These are phyloP conservation scores for Sporothrix brasiliensis DNA, from an alignment of 2,329 filamentous ascomycete species.

Conservation along the genomic window DNA sequence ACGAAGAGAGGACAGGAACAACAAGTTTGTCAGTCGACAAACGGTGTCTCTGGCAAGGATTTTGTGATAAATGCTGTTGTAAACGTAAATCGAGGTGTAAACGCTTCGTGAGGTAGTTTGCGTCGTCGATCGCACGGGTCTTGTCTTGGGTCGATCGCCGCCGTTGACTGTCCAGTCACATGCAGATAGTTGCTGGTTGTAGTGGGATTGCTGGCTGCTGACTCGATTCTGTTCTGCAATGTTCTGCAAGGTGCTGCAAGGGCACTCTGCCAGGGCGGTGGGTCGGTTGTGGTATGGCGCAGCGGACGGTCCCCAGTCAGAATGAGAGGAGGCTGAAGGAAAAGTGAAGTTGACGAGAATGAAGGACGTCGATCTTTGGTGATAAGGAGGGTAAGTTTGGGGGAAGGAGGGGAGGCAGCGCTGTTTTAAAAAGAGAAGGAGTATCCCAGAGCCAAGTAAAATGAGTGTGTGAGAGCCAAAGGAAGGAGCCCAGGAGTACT, in stretches of 20 bases:
- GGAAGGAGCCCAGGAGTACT: background rate
- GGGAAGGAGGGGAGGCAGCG: background rate
- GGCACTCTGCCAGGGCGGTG: background rate
- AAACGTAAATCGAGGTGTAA: background rate
- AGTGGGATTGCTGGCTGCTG: constrained; percentile 6
- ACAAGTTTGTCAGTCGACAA: background rate
- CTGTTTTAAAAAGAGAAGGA: constrained; percentile 5
- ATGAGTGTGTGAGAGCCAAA: background rate
- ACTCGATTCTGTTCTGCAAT: background rate
- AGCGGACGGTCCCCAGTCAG: background rate
- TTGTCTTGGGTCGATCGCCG: constrained; percentile 7
- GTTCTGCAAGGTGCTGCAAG: background rate
- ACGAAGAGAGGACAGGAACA: background rate
- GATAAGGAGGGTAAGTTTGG: no score
- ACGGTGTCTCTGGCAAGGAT: background rate
- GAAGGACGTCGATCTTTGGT: background rate
- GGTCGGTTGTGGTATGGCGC: background rate
- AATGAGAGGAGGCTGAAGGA: background rate
- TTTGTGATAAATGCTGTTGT: background rate
- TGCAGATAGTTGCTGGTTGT: constrained; percentile 16
- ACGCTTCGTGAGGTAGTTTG: background rate
- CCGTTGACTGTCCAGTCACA: constrained; percentile 20
- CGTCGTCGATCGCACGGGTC: constrained; percentile 22
- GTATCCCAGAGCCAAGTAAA: background rate
- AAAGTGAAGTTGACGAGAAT: constrained; percentile 1